These are phyloP conservation scores for Cyclocybe aegerita DNA, from an alignment of 768 basidiomycete genomes.

Conservation along the genomic window DNA sequence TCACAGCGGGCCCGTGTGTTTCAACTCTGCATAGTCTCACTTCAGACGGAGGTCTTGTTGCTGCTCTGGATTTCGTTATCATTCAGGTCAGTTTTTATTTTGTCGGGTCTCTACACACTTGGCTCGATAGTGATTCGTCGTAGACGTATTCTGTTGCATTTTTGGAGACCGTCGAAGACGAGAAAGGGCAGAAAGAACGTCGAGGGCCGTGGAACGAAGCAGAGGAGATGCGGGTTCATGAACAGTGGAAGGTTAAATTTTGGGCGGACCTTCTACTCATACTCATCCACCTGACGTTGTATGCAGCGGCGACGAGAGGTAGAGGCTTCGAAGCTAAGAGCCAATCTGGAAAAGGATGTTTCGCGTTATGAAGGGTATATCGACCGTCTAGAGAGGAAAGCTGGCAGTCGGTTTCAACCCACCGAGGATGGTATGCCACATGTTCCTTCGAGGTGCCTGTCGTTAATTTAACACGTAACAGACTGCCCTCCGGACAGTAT, in stretches of 20 bases:
- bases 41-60: slow-evolving; percentile 76
- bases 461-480: slow-evolving; percentile 12
- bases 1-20: slow-evolving; percentile 61
- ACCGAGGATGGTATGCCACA: slow-evolving; percentile 37
- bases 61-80: slow-evolving; percentile 73
- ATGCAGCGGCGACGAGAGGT: slow-evolving; percentile 55
- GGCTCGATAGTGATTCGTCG: not conserved
- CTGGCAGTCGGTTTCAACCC: slow-evolving; percentile 43
- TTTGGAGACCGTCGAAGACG: slow-evolving; percentile 60
- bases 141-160: slow-evolving; percentile 60
- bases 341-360: slow-evolving; percentile 56
- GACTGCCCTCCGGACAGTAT: slow-evolving; percentile 47
- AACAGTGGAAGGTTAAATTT: slow-evolving; percentile 68
- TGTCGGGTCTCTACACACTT: not conserved
- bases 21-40: slow-evolving; percentile 79
- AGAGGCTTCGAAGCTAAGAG: slow-evolving; percentile 57
- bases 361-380: slow-evolving; percentile 55
- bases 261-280: not conserved
- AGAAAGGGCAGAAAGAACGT: slow-evolving; percentile 46
- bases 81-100: slow-evolving; percentile 46
- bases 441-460: no score
- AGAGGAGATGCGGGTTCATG: slow-evolving; percentile 62
- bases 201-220: slow-evolving; percentile 66
- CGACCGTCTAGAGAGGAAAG: slow-evolving; percentile 61
- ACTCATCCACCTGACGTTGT: not conserved